Percentiles rank a stretch among this genome's conserved stretches.
Conservation (phyloP, 768 basidiomycete genomes). For the Collybia mongolica region DNA sequence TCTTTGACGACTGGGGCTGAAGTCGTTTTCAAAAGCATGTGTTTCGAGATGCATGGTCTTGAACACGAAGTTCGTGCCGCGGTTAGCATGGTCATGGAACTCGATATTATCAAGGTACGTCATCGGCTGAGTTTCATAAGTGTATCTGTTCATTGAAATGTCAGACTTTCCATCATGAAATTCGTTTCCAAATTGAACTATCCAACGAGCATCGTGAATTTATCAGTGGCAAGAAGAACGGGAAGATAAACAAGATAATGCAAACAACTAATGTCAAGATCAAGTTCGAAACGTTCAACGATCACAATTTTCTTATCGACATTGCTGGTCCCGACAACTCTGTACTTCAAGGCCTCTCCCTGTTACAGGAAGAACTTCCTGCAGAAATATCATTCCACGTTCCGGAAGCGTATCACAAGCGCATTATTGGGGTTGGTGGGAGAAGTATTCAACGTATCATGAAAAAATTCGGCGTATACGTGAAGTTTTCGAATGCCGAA, state of each 20-base stretch:
- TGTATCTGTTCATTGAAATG: constrained; percentile 3
- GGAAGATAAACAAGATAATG: constrained; percentile 99
- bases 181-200: constrained; percentile 96
- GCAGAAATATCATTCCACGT: constrained; percentile 99
- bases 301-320: constrained; percentile 93
- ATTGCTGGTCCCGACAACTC: constrained; percentile 83
- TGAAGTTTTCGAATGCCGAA: constrained; percentile 98
- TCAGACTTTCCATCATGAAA: constrained; percentile 93
- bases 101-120: constrained; percentile 82
- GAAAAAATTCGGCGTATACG: constrained; percentile 99
- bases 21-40: constrained; percentile 95
- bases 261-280: constrained; percentile 96
- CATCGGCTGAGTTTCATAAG: background rate
- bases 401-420: constrained; percentile 96
- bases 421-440: constrained; percentile 97
- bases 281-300: constrained; percentile 98
- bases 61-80: constrained; percentile 89
- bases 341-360: constrained; percentile 81
- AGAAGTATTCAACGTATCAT: constrained; percentile 99
- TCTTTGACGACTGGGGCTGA: constrained; percentile 88
- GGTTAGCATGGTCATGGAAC: constrained; percentile 81
- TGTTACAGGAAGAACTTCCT: constrained; percentile 96
- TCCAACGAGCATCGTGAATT: constrained; percentile 98
- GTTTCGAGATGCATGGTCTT: constrained; percentile 94
- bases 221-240: constrained; percentile 99